A percentile compares a stretch with the other conserved stretches of the same genome.
These are phyloP conservation scores for Artemisia annua DNA, from an alignment of 129 eudicot genomes.

Conservation along the genomic window DNA sequence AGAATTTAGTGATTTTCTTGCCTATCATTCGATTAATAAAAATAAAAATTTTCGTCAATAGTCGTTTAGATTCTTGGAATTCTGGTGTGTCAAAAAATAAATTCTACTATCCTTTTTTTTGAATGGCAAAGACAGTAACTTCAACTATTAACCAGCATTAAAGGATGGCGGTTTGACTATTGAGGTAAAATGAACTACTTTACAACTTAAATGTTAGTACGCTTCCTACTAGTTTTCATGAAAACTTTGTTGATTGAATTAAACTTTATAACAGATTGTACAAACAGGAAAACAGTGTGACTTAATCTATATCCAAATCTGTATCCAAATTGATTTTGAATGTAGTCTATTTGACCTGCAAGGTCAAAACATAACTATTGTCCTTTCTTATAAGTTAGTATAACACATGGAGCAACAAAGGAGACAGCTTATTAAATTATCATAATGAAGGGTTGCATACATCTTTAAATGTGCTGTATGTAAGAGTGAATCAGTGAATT, in stretches of 20 bases:
- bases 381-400: neutral
- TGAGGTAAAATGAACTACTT: constrained; percentile 4
- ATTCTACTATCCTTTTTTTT: no score
- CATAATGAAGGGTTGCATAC: neutral
- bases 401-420: constrained; percentile 9
- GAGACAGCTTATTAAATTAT: neutral
- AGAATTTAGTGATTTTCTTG: constrained; percentile 35
- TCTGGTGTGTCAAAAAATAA: neutral
- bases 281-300: neutral
- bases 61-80: neutral
- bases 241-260: neutral
- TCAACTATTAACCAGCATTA: no score
- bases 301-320: neutral
- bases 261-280: constrained; percentile 1
- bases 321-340: neutral
- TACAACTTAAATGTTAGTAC: neutral
- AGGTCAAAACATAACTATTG: neutral
- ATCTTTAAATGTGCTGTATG: neutral
- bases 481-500: no score
- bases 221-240: neutral
- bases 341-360: neutral
- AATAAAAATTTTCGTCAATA: neutral
- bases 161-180: neutral
- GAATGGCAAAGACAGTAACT: no score
- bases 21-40: constrained; percentile 29